A percentile compares a stretch with the other conserved stretches of the same genome.
Conservation (phyloP, 2,329 filamentous ascomycete species). For the Sporothrix mexicana region DNA sequence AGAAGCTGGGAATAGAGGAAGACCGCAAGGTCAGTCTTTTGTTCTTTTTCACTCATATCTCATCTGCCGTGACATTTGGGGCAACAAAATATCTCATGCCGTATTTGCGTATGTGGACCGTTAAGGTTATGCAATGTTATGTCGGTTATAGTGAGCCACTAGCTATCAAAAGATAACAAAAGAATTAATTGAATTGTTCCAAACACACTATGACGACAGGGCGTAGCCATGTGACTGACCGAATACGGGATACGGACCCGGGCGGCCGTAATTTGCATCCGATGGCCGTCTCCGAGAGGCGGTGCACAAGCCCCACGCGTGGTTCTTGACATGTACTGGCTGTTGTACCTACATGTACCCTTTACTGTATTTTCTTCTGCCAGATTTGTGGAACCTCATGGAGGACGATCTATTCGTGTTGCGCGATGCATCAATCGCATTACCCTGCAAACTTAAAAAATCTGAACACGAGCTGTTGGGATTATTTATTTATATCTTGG, state of each 20-base stretch:
- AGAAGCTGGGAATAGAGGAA: no score
- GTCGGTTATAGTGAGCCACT: no score
- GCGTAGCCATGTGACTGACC: not conserved
- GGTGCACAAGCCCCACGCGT: not conserved
- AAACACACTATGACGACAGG: not conserved
- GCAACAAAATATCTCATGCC: no score
- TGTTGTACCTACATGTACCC: not conserved
- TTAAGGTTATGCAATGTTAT: no score
- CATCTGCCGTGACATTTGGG: no score
- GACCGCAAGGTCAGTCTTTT: no score
- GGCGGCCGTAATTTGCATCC: not conserved
- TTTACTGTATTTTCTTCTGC: not conserved
- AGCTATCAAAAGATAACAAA: not conserved
- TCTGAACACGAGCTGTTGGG: not conserved
- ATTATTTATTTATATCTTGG: conserved; percentile 15
- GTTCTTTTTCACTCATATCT: no score
- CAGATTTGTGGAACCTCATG: not conserved
- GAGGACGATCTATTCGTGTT: conserved; percentile 21
- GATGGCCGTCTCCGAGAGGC: not conserved
- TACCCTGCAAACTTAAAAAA: not conserved
- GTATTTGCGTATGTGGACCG: no score
- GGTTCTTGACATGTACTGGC: not conserved
- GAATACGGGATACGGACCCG: not conserved
- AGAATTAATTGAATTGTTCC: no score
- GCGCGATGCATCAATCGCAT: not conserved